Evolutionary conservation across 2,329 filamentous ascomycete genomes (phyloP).

Genomic region (Cordyceps cicadae): DNA sequence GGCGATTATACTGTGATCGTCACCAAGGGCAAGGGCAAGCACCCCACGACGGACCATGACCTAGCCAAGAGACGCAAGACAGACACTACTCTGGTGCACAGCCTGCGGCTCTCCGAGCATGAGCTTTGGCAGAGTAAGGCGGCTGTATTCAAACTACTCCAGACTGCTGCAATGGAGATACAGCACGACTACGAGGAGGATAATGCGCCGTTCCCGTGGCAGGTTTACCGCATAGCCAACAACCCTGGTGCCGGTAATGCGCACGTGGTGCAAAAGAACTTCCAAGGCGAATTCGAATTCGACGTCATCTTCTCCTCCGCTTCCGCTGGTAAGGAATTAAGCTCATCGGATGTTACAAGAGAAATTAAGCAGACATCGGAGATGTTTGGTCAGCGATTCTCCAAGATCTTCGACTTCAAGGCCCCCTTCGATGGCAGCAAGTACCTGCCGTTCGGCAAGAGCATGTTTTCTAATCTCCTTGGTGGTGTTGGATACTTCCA

Average conservation of each 20-base stretch:
- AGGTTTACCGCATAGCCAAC: constrained; percentile 73
- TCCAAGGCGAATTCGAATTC: constrained; percentile 84
- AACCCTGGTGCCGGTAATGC: constrained; percentile 64
- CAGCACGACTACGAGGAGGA: constrained; percentile 44
- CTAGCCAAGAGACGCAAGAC: constrained; percentile 61
- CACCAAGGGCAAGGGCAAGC: constrained; percentile 57
- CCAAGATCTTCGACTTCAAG: constrained; percentile 56
- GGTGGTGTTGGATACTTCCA: constrained; percentile 95
- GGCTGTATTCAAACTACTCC: constrained; percentile 46
- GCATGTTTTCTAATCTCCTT: constrained; percentile 87
- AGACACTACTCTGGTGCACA: constrained; percentile 68
- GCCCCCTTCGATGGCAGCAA: constrained; percentile 66
- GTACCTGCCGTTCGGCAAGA: constrained; percentile 74
- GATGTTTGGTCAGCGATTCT: constrained; percentile 67
- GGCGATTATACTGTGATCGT: constrained; percentile 74
- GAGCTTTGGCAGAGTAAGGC: constrained; percentile 79
- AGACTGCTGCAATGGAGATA: constrained; percentile 41
- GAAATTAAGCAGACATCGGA: constrained; percentile 59
- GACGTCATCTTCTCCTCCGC: constrained; percentile 83
- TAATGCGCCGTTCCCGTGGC: constrained; percentile 73
- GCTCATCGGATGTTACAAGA: constrained; percentile 56
- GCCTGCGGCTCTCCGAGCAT: constrained; percentile 56
- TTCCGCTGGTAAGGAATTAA: constrained; percentile 50
- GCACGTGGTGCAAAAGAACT: constrained; percentile 85
- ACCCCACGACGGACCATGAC: constrained; percentile 57